phyloP scores from a whole-genome alignment of 106 monocot species.

The Apostasia ramifera region DNA sequence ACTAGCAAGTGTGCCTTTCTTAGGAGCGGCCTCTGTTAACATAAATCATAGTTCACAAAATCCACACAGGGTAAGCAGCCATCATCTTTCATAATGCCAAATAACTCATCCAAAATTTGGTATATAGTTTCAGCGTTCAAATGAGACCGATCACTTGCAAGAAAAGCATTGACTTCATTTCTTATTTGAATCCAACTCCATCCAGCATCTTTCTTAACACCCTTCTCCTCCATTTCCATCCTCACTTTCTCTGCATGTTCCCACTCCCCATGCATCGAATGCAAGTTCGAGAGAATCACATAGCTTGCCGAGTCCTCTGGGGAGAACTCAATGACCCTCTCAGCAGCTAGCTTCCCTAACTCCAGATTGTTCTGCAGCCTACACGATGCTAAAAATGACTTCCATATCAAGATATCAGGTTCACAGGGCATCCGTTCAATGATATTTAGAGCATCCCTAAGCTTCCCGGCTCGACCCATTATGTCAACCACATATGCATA shows the following conservation, averaged over 20 bases:
- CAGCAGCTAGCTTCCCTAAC: slow-evolving; percentile 41
- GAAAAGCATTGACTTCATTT: slow-evolving; percentile 38
- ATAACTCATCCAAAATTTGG: slow-evolving; percentile 30
- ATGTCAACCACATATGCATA: slow-evolving; percentile 55
- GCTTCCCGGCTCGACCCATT: slow-evolving; percentile 46
- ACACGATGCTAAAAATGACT: slow-evolving; percentile 56
- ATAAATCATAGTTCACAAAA: too few relatives aligned
- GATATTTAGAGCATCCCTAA: slow-evolving; percentile 36
- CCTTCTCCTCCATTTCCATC: slow-evolving; percentile 45
- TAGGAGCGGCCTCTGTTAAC: too few relatives aligned
- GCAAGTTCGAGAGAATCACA: slow-evolving; percentile 51
- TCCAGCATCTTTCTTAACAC: slow-evolving; percentile 57
- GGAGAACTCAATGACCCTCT: slow-evolving; percentile 38
- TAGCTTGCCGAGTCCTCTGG: slow-evolving; percentile 44
- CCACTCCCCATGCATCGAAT: slow-evolving; percentile 59
- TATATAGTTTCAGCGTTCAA: slow-evolving; percentile 25
- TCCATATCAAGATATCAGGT: slow-evolving; percentile 53
- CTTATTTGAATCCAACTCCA: slow-evolving; percentile 69
- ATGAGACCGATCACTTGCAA: slow-evolving; percentile 42
- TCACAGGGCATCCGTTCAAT: slow-evolving; percentile 52
- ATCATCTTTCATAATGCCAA: slow-evolving; percentile 30
- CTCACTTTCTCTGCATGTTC: slow-evolving; percentile 35
- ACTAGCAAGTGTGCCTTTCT: too few relatives aligned
- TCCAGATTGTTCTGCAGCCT: slow-evolving; percentile 48
- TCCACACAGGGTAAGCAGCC: neutral